Evolutionary conservation across 176 grass and related monocot species (phyloP), one percentile per base, ranked within the genome.

Genomic region (Alopecurus myosuroides): DNA sequence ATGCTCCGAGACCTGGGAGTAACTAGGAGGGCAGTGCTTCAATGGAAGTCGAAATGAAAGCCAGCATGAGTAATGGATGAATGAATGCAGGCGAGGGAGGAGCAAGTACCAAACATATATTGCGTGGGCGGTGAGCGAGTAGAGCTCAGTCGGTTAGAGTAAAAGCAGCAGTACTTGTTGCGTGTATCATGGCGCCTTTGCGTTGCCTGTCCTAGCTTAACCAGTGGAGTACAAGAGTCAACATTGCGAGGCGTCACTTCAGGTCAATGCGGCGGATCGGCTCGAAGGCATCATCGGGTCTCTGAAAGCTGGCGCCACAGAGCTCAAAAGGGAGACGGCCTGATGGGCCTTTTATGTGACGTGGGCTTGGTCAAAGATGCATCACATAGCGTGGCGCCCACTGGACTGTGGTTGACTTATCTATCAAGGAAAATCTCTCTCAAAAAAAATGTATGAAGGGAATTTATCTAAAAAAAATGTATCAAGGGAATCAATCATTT

Each of bases 51-150:
- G 48, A 77, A 77, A 3, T 64, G 17, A 37, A 42, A 19, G 34
- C 11, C 81, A 37, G 77, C 87, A 89, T 89, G 77, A 85, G 81
- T 84, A 84, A 84, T 85, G 37, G 14, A 64, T 5, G 55, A 26
- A 60, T 60, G 23, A 12, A 12, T 64, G 26, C 68, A n/a, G n/a
- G n/a, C 81, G 6, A 62, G 75, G 33, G 44, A 33, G 41, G 46
- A 48, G 20, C 23, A 13, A 20, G 53, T 26, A 88, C 52, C n/a
- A 36, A 14, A 23, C 53, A 79, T 35, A 37, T 36, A 22, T 22
- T 25, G 70, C 57, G 25, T 51, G 61, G 37, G 20, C 60, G 17
- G 52, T 60, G 3, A 12, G 41, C 9, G 25, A 74, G 28, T 63
- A 7, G 12, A 81, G 44, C 42, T 62, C 33, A 33, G 55, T 6